A percentile compares a stretch with the other conserved stretches of the same genome.
These are phyloP conservation scores for Aspergillus nanangensis DNA, from an alignment of 495 filamentous ascomycete species.

Conservation along the genomic window DNA sequence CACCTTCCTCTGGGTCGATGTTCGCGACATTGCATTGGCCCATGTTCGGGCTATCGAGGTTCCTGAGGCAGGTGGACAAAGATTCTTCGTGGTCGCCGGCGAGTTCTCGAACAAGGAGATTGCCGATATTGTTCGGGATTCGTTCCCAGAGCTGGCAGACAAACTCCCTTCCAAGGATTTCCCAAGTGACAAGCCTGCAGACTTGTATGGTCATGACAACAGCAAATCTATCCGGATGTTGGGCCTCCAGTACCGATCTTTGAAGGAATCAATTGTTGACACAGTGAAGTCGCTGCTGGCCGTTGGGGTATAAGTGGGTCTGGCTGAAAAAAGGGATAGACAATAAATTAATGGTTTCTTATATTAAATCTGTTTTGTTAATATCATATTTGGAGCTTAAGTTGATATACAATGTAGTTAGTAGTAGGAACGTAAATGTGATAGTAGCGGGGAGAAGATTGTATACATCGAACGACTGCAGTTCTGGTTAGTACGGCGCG, in stretches of 20 bases:
- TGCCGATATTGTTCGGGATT: conserved; percentile 57
- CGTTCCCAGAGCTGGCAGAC: conserved; percentile 60
- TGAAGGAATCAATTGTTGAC: conserved; percentile 55
- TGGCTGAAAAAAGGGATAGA: neutral
- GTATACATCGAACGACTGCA: too few species aligned
- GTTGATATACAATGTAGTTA: too few species aligned
- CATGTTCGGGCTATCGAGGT: conserved; percentile 69
- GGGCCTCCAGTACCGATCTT: conserved; percentile 50
- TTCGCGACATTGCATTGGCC: conserved; percentile 65
- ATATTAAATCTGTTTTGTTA: too few species aligned
- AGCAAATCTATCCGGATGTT: conserved; percentile 50
- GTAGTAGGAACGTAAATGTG: too few species aligned
- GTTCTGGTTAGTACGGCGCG: conserved; percentile 1
- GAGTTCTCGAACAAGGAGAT: conserved; percentile 63
- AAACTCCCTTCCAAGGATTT: conserved; percentile 51
- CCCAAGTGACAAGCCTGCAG: conserved; percentile 29
- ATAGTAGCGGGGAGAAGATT: too few species aligned
- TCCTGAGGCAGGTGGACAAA: conserved; percentile 60
- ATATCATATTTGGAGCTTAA: too few species aligned
- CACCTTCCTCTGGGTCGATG: conserved; percentile 59
- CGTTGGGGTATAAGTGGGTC: conserved; percentile 30
- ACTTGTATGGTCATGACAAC: conserved; percentile 48
- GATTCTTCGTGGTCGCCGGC: conserved; percentile 66
- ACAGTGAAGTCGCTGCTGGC: conserved; percentile 49
- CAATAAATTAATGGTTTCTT: neutral